Evolutionary conservation across 768 basidiomycete genomes (phyloP), one percentile per base, ranked within the genome.

Genomic region (Lentinula sp.): DNA sequence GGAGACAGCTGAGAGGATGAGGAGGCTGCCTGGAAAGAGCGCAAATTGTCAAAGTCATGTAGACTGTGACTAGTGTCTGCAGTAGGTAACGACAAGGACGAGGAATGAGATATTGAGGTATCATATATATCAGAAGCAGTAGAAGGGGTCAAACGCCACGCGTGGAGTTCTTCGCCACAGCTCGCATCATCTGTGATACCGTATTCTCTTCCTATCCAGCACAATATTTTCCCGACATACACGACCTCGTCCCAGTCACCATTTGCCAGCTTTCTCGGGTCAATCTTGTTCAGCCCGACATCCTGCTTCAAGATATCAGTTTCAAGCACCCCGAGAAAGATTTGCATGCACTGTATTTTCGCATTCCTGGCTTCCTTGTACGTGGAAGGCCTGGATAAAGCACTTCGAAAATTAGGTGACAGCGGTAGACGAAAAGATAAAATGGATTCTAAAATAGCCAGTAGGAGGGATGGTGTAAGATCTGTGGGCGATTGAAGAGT

Each of bases 321-420:
- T 62, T 89, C 86, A 5, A 92, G 76, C 5, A 90, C 81, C 1
- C 89, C 89, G 6, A 92, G 77, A 59, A 93, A 87, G 3, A 91
- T 76, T 66, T 91, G 89, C 78, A 88, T 86, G 35, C 81, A 82
- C 51, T 87, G 81, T 1, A 88, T 70, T 65, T 84, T 84, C 7
- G 76, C 74, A 1, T 61, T 63, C 60, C 60, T 61, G 46, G 57
- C 70, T 74, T 66, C 76, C 70, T 40, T 77, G 73, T 57, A 74
- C 64, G 63, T 79, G 73, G 28, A 74, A 68, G 18, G 69, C 18
- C 21, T 48, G 52, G 6, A 65, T 35, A 18, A 67, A 48, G 13
- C 64, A 4, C n/a, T 63, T 57, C 64, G 63, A 15, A 66, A 48
- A 10, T 52, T 46, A n/a, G 61, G 43, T 21, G 72, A 59, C 10